A percentile compares a stretch with the other conserved stretches of the same genome.
These are phyloP conservation scores for Chlamydomonas incerta DNA, from an alignment of 139 green algal species.

Conservation along the genomic window DNA sequence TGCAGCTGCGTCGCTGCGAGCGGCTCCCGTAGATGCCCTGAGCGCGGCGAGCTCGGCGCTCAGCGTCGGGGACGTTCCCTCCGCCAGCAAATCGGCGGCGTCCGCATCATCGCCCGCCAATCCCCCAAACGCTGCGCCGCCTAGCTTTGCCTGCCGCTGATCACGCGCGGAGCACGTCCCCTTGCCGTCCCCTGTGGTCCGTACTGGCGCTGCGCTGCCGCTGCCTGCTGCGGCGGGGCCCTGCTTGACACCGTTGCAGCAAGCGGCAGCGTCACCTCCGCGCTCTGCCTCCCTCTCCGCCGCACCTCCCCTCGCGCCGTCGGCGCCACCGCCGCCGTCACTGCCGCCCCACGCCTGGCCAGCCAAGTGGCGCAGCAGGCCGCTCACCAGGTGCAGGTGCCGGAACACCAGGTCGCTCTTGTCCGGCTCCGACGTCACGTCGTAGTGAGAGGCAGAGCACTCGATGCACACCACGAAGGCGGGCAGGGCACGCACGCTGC, in stretches of 20 bases:
- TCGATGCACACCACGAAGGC: slow-evolving; percentile 19
- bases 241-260: too few relatives aligned
- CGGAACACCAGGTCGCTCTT: slow-evolving; percentile 27
- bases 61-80: background rate
- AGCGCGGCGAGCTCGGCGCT: background rate
- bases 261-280: too few relatives aligned
- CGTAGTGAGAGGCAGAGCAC: background rate
- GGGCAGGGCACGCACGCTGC: background rate
- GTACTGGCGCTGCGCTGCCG: too few relatives aligned
- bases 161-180: too few relatives aligned
- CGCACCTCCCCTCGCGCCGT: background rate
- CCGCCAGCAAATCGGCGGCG: background rate
- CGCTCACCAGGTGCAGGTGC: background rate
- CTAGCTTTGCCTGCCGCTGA: too few relatives aligned
- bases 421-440: slow-evolving; percentile 30
- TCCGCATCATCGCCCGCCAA: too few relatives aligned
- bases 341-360: background rate
- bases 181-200: too few relatives aligned
- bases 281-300: background rate
- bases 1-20: background rate
- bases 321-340: background rate
- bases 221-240: too few relatives aligned
- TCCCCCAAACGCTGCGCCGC: too few relatives aligned
- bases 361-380: background rate
- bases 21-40: too few relatives aligned